Conservation (phyloP, 2,329 filamentous ascomycete species). For the Trichoderma afroharzianum region DNA sequence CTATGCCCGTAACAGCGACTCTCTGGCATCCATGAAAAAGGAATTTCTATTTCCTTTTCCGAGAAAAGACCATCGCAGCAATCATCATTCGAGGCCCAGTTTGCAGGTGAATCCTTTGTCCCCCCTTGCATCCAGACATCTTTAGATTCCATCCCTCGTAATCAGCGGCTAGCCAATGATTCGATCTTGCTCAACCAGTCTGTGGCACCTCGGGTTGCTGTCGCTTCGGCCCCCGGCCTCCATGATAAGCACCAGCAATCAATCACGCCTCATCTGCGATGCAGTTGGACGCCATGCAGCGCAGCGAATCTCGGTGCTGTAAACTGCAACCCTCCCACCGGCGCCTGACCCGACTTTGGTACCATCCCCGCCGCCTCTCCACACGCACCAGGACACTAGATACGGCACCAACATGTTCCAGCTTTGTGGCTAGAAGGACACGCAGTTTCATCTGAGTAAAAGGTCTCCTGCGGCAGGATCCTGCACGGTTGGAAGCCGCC, state of each 20-base stretch:
- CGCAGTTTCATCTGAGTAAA: not conserved
- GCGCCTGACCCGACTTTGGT: conserved; percentile 5
- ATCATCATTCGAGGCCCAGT: not conserved
- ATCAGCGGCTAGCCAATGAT: not conserved
- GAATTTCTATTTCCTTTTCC: no score
- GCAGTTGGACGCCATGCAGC: not conserved
- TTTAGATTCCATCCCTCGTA: conserved; percentile 7
- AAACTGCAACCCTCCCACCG: not conserved
- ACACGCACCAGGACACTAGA: conserved; percentile 13
- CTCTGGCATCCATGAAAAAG: not conserved
- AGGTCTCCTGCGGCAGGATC: not conserved
- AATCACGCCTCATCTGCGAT: not conserved
- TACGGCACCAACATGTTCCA: conserved; percentile 4
- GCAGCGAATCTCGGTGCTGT: not conserved
- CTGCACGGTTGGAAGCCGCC: not conserved
- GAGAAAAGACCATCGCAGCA: not conserved
- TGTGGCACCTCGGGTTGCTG: not conserved
- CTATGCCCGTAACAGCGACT: not conserved
- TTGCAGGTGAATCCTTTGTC: not conserved
- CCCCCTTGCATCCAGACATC: conserved; percentile 4
- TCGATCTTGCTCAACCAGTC: not conserved
- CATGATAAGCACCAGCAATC: not conserved
- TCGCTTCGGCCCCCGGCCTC: not conserved
- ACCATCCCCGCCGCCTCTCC: conserved; percentile 11
- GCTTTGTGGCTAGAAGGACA: not conserved